A percentile compares a stretch with the other conserved stretches of the same genome.
These are phyloP conservation scores for Fonsecaea multimorphosa DNA, from an alignment of 2,329 filamentous ascomycete species.

Conservation along the genomic window DNA sequence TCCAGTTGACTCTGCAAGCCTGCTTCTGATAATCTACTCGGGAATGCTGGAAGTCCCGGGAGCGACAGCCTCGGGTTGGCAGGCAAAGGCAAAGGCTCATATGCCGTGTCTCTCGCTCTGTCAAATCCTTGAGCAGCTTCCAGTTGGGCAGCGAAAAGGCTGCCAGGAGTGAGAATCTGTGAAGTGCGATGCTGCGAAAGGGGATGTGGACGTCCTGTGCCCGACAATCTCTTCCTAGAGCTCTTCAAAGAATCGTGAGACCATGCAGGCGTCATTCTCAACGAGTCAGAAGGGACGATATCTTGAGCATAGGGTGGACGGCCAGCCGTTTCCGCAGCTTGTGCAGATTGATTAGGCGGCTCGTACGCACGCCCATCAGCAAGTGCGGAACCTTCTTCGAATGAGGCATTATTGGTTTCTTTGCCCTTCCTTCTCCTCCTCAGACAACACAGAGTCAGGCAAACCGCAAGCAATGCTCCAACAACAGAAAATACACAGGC, in stretches of 20 bases:
- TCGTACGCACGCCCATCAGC: neutral
- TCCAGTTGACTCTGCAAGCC: neutral
- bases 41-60: neutral
- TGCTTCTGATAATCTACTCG: conserved; percentile 6
- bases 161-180: neutral
- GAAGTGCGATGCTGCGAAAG: conserved; percentile 39
- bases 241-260: conserved; percentile 26
- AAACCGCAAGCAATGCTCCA: conserved; percentile 16
- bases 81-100: neutral
- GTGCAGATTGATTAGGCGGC: neutral
- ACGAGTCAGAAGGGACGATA: conserved; percentile 5
- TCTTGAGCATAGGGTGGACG: neutral
- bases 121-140: neutral
- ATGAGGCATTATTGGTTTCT: neutral
- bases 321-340: neutral
- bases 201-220: conserved; percentile 26
- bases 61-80: neutral
- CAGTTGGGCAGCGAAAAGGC: neutral
- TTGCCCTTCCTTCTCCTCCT: conserved; percentile 16
- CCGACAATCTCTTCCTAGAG: conserved; percentile 23
- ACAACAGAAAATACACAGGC: conserved; percentile 23
- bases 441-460: conserved; percentile 19
- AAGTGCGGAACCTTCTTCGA: neutral
- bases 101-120: neutral
- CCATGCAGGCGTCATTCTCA: conserved; percentile 29